These are phyloP conservation scores for Acer negundo DNA, from an alignment of 345 rosid species.

Conservation along the genomic window DNA sequence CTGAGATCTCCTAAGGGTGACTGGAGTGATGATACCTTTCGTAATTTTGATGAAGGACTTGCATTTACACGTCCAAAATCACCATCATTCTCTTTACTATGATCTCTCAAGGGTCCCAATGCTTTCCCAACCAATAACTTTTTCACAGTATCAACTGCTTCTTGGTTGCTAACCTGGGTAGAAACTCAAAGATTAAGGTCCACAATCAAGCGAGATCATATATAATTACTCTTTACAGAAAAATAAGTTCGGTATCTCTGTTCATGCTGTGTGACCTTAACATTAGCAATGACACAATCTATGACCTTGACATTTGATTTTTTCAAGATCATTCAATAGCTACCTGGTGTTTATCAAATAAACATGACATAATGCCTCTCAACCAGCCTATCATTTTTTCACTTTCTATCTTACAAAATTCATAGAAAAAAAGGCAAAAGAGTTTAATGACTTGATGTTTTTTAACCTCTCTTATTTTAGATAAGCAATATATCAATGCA, in stretches of 20 bases:
- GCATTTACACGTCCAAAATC: constrained; percentile 14
- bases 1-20: not conserved
- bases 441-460: not conserved
- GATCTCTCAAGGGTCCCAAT: constrained; percentile 12
- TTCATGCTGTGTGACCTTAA: not conserved
- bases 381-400: not conserved
- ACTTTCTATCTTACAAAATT: not conserved
- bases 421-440: not conserved
- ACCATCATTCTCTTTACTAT: constrained; percentile 16
- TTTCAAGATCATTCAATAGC: not conserved
- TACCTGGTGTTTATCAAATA: not conserved
- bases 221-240: not conserved
- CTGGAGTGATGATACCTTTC: constrained; percentile 45
- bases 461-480: not conserved
- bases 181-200: constrained; percentile 6
- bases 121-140: constrained; percentile 37
- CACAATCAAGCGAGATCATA: constrained; percentile 7
- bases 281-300: not conserved
- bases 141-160: constrained; percentile 59
- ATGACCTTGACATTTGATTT: not conserved
- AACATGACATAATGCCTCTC: not conserved
- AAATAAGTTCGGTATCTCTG: not conserved
- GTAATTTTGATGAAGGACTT: constrained; percentile 66
- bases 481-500: not conserved
- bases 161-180: constrained; percentile 68